Evolutionary conservation across 1,284 basidiomycete genomes (phyloP).

Genomic region (Ceratobasidium theobromae): DNA sequence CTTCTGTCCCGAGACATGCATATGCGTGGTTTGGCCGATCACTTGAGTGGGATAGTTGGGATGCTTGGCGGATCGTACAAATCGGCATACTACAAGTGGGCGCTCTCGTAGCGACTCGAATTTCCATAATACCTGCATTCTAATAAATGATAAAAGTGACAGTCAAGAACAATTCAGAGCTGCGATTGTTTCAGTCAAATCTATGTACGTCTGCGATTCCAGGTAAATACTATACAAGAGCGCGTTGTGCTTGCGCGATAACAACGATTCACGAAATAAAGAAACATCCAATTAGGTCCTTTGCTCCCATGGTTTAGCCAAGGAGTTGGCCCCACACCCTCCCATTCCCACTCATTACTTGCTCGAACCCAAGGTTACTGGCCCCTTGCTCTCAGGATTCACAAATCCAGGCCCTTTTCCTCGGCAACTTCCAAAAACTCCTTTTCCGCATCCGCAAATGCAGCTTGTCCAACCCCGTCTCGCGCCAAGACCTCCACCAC

Average conservation of each 20-base stretch:
- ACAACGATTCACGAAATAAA: conserved; percentile 21
- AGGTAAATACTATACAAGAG: conserved; percentile 29
- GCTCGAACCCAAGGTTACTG: not conserved
- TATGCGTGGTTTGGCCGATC: no score
- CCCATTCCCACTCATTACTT: not conserved
- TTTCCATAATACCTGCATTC: no score
- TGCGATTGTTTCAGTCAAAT: conserved; percentile 1
- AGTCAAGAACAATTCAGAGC: not conserved
- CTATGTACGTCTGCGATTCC: conserved; percentile 5
- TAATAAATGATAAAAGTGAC: no score
- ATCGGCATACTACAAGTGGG: no score
- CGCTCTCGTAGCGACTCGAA: no score
- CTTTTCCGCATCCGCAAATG: conserved; percentile 72
- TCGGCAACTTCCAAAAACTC: conserved; percentile 58
- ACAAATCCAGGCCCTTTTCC: not conserved
- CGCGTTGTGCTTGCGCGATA: not conserved
- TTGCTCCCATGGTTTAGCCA: no score
- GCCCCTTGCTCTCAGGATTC: no score
- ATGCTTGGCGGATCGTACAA: no score
- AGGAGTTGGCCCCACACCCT: no score
- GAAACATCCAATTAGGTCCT: not conserved
- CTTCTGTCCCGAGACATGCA: no score
- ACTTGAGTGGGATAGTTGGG: no score
- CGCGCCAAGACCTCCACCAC: conserved; percentile 67
- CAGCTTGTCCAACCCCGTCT: conserved; percentile 68